phyloP scores from a whole-genome alignment of 139 green algal species.

The Edaphochlamys debaryana region DNA sequence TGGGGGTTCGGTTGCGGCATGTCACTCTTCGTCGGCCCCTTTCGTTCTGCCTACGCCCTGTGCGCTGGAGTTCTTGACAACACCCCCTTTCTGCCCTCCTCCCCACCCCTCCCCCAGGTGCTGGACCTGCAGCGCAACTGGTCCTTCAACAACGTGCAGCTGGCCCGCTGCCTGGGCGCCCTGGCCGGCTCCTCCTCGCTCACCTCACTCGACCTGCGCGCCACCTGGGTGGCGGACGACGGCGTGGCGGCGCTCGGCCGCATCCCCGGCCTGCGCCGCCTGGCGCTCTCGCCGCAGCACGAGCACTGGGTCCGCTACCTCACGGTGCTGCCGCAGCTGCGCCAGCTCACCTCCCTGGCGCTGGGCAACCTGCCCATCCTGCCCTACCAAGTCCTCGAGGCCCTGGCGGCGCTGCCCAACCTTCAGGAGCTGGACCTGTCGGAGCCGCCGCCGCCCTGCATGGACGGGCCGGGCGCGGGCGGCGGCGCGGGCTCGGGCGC shows the following conservation, averaged over 20 bases:
- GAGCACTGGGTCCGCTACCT: conserved; percentile 24
- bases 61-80: too few relatives aligned
- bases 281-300: conserved; percentile 20
- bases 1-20: too few relatives aligned
- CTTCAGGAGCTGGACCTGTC: conserved; percentile 26
- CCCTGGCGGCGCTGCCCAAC: conserved; percentile 6
- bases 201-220: conserved; percentile 15
- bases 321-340: not conserved
- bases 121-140: conserved; percentile 40
- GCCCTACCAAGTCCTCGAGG: conserved; percentile 27
- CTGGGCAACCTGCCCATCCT: conserved; percentile 22
- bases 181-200: conserved; percentile 1
- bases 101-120: not conserved
- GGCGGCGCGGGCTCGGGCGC: not conserved
- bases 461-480: not conserved
- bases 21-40: too few relatives aligned
- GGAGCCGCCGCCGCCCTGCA: conserved; percentile 1
- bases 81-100: too few relatives aligned
- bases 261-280: conserved; percentile 6
- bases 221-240: conserved; percentile 25
- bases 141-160: conserved; percentile 38
- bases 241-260: conserved; percentile 9
- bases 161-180: conserved; percentile 13
- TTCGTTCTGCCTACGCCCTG: too few relatives aligned
- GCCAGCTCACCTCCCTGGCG: not conserved